Conservation (phyloP, 345 rosid genomes). For the Populus deltoides region DNA sequence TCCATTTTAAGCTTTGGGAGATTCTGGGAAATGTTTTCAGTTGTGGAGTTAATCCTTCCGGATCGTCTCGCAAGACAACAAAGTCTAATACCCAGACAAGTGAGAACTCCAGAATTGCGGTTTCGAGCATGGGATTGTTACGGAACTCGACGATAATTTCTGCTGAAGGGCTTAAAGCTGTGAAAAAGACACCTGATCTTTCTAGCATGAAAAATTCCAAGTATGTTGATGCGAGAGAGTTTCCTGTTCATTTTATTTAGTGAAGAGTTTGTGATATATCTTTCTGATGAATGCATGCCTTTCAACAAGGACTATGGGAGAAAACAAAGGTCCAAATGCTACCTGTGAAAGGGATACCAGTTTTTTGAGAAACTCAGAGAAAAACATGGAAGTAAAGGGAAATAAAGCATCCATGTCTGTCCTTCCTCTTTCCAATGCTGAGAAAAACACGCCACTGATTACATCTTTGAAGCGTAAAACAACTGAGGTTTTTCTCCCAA, state of each 20-base stretch:
- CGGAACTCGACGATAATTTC: conserved; percentile 33
- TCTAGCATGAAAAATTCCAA: conserved; percentile 45
- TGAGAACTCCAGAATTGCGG: conserved; percentile 24
- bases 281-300: conserved; percentile 9
- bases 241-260: not conserved
- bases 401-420: conserved; percentile 20
- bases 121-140: conserved; percentile 36
- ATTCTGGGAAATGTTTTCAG: conserved; percentile 30
- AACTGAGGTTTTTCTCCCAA: conserved; percentile 41
- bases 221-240: conserved; percentile 27
- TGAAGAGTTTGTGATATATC: not conserved
- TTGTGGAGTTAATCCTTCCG: conserved; percentile 35
- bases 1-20: conserved; percentile 1
- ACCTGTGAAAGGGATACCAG: conserved; percentile 25
- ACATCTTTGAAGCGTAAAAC: conserved; percentile 71
- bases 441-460: conserved; percentile 28
- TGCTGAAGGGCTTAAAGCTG: conserved; percentile 44
- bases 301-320: conserved; percentile 41
- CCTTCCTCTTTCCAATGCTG: conserved; percentile 30
- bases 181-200: conserved; percentile 40
- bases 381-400: conserved; percentile 27
- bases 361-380: conserved; percentile 32
- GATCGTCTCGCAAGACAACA: conserved; percentile 39
- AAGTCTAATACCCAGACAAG: conserved; percentile 15
- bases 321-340: conserved; percentile 37